Conservation (phyloP, 352 stramenopile genomes). For the Phytophthora vignae region DNA sequence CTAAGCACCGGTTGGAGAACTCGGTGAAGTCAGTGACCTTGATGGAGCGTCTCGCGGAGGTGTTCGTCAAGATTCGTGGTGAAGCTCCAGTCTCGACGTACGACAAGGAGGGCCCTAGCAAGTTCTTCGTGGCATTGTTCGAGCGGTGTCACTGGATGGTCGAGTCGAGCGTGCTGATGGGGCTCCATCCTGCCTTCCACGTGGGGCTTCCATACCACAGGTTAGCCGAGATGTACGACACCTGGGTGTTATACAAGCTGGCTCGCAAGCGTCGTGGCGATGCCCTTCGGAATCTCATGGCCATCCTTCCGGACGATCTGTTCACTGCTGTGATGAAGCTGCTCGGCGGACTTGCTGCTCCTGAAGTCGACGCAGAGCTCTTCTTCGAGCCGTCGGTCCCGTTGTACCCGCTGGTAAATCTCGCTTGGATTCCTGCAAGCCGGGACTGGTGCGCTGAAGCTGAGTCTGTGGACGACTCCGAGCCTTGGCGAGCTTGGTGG, state of each 20-base stretch:
- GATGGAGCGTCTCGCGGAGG: no score
- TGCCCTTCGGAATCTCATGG: neutral
- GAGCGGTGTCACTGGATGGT: no score
- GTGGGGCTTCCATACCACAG: no score
- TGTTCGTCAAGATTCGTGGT: no score
- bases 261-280: neutral
- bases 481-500: neutral
- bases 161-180: no score
- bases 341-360: neutral
- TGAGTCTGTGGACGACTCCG: neutral
- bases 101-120: no score
- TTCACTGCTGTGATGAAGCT: neutral
- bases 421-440: neutral
- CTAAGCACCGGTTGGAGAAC: no score
- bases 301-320: neutral
- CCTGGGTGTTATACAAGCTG: neutral
- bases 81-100: no score
- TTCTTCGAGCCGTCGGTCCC: neutral
- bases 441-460: neutral
- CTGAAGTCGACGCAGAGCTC: neutral
- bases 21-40: no score
- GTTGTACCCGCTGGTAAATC: neutral
- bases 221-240: neutral
- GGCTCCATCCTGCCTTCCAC: no score
- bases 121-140: no score